Evolutionary conservation across 1,284 basidiomycete genomes (phyloP), one percentile per base, ranked within the genome.

Genomic region (Jaminaea rosea): DNA sequence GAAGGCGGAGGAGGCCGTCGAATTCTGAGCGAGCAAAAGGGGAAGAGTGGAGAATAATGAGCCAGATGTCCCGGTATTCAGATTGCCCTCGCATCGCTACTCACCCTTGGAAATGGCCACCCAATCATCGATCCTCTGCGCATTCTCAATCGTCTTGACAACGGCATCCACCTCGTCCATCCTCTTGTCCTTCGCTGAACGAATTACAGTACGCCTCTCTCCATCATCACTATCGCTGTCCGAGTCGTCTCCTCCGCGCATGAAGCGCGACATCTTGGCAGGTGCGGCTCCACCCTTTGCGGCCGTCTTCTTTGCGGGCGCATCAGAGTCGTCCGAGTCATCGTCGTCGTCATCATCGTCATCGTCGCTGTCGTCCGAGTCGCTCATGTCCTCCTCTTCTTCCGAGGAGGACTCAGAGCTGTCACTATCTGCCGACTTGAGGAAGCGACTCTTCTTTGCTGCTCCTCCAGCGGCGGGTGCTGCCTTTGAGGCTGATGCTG

Each of bases 91-190:
- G 36, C 28, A 4, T 27, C 24, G 41, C 4, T 21, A 65, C 74
- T 55, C 62, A 90, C 90, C 90, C 63, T 83, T 85, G 41, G 85
- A 87, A 67, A 92, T 94, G 29, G 84, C 84, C 21, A 86, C 85
- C 94, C 94, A 99, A 77, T 99, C 91, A 46, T 76, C 74, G 67
- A 92, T 93, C 79, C 91, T 93, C 64, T 90, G 80, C 24, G 86
- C 91, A 75, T 98, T 98, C 52, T 94, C 88, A 77, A 98, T 93
- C 46, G 80, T 80, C 77, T 87, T 89, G 49, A 89, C 87, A 10
- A 86, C 86, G 61, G 66, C 82, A 76, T 88, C 87, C 81, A 93
- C 89, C 78, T 91, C 87, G 55, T 86, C 88, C 63, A 87, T 75
- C 46, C 89, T 80, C 75, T 88, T 90, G 75, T 89, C 87, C 67